These are phyloP conservation scores for Aspergillus avenaceus DNA, from an alignment of 495 filamentous ascomycete species.

Conservation along the genomic window DNA sequence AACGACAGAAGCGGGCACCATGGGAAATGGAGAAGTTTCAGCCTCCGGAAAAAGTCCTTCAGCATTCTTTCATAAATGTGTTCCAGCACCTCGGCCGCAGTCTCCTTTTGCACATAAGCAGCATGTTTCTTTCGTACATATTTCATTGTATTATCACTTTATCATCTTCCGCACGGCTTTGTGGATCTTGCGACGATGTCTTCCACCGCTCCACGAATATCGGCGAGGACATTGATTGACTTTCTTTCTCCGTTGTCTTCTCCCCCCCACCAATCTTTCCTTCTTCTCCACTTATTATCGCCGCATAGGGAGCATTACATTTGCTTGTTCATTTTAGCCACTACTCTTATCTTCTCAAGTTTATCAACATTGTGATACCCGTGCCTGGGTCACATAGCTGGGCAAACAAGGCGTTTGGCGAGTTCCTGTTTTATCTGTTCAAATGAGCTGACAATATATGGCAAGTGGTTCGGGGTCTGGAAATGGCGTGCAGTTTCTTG, in stretches of 20 bases:
- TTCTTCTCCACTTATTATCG: constrained; percentile 9
- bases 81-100: background rate
- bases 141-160: constrained; percentile 36
- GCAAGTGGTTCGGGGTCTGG: background rate
- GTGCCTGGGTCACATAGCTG: constrained; percentile 26
- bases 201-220: constrained; percentile 4
- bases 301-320: constrained; percentile 12
- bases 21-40: constrained; percentile 40
- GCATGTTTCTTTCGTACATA: constrained; percentile 20
- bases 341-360: background rate
- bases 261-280: too few species aligned
- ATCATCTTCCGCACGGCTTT: constrained; percentile 17
- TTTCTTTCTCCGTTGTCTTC: constrained; percentile 12
- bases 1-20: constrained; percentile 19
- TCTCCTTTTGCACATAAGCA: constrained; percentile 33
- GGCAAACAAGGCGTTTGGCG: constrained; percentile 28
- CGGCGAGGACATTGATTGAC: constrained; percentile 7
- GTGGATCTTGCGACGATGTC: constrained; percentile 12
- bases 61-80: constrained; percentile 29
- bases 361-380: constrained; percentile 26
- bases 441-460: background rate
- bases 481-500: background rate
- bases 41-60: constrained; percentile 40
- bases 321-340: constrained; percentile 8
- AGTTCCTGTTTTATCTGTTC: constrained; percentile 4